Evolutionary conservation across 2,329 filamentous ascomycete species (phyloP).

Genomic region (Arthrobotrys sinensis): DNA sequence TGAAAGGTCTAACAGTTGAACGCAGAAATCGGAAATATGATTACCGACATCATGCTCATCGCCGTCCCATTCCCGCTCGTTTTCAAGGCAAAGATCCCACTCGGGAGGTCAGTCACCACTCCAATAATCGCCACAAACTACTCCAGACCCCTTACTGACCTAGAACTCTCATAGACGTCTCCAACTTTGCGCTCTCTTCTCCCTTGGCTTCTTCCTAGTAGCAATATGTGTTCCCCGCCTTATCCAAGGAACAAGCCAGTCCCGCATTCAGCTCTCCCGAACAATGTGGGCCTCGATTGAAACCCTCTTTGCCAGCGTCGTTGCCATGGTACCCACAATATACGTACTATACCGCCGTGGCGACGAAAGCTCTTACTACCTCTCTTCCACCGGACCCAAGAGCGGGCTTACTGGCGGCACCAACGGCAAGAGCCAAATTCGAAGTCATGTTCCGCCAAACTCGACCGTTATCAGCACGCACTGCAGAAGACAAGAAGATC

Average conservation of each 20-base stretch:
- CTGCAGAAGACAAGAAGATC: constrained; percentile 35
- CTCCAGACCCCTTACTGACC: not conserved
- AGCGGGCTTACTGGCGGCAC: constrained; percentile 33
- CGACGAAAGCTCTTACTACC: constrained; percentile 44
- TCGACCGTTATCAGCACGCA: constrained; percentile 49
- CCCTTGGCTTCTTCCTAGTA: constrained; percentile 49
- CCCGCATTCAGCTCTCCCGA: constrained; percentile 36
- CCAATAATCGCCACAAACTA: not conserved
- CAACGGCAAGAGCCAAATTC: constrained; percentile 26
- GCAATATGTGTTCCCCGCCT: constrained; percentile 46
- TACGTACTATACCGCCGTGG: constrained; percentile 55
- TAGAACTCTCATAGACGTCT: constrained; percentile 27
- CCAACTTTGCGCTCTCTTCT: constrained; percentile 45
- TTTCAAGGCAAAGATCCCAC: constrained; percentile 40
- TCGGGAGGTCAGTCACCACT: constrained; percentile 23
- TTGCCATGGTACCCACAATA: constrained; percentile 51
- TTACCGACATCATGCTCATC: constrained; percentile 45
- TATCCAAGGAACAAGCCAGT: constrained; percentile 41
- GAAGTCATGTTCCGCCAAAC: constrained; percentile 45
- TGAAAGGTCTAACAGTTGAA: not conserved
- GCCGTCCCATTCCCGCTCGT: constrained; percentile 51
- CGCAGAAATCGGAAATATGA: constrained; percentile 52
- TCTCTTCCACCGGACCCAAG: constrained; percentile 37
- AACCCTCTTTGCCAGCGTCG: constrained; percentile 50
- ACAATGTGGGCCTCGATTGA: constrained; percentile 55